phyloP scores from a whole-genome alignment of 345 rosid species.

The Eutrema yunnanense region DNA sequence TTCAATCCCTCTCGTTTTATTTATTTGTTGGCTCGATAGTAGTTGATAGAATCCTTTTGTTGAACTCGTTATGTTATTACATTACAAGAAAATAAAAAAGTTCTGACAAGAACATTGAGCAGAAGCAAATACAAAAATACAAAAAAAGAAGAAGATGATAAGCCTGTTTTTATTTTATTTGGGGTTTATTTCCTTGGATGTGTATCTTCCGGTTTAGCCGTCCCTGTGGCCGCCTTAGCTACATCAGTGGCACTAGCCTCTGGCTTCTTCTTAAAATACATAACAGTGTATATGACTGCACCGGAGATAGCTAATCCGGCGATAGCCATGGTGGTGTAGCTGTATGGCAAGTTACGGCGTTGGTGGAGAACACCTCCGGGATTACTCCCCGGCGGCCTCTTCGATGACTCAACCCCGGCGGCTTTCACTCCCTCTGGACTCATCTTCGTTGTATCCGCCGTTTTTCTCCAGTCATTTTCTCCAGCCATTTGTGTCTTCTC shows the following conservation, averaged over 20 bases:
- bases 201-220: conserved; percentile 46
- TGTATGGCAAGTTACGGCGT: conserved; percentile 49
- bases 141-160: background rate
- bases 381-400: conserved; percentile 54
- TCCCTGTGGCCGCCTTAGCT: conserved; percentile 41
- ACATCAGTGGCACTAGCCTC: conserved; percentile 52
- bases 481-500: conserved; percentile 24
- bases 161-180: background rate
- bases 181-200: conserved; percentile 41
- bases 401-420: conserved; percentile 49
- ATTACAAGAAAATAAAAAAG: conserved; percentile 1
- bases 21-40: background rate
- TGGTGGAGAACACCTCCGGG: conserved; percentile 63
- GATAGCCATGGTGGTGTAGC: conserved; percentile 43
- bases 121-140: background rate
- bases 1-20: background rate
- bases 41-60: background rate
- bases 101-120: background rate
- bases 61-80: conserved; percentile 10
- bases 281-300: conserved; percentile 39
- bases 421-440: conserved; percentile 46
- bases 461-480: conserved; percentile 48
- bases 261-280: conserved; percentile 51
- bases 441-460: conserved; percentile 68
- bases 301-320: conserved; percentile 50